These are phyloP conservation scores for Scleroderma bovista DNA, from an alignment of 768 basidiomycete species.

Conservation along the genomic window DNA sequence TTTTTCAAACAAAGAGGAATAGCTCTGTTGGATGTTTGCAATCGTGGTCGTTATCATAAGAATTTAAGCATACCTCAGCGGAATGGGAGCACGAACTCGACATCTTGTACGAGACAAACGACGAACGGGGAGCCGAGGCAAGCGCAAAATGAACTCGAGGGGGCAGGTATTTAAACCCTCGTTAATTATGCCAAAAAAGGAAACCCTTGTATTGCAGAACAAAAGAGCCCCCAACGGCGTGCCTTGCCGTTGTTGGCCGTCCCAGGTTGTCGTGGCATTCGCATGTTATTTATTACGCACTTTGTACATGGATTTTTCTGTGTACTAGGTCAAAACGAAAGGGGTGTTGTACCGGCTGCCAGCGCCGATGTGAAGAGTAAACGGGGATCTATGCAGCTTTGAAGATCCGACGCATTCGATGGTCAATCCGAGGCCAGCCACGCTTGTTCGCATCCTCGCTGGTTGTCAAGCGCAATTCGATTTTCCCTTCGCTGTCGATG, in stretches of 20 bases:
- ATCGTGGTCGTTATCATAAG: not conserved
- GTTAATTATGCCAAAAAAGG: slow-evolving; percentile 29
- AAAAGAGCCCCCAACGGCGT: slow-evolving; percentile 11
- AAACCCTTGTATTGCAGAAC: slow-evolving; percentile 25
- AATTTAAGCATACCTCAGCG: slow-evolving; percentile 20
- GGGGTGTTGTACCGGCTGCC: no score
- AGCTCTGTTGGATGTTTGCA: slow-evolving; percentile 20
- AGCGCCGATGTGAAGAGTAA: no score
- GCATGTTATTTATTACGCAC: no score
- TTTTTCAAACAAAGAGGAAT: slow-evolving; percentile 14
- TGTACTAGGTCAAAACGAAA: no score
- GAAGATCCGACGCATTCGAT: slow-evolving; percentile 27
- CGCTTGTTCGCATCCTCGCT: slow-evolving; percentile 7
- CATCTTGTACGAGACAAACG: slow-evolving; percentile 12
- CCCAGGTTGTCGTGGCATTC: no score
- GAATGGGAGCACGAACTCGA: slow-evolving; percentile 19
- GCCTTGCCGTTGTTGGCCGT: no score
- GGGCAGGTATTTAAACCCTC: no score
- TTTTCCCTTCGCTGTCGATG: slow-evolving; percentile 24
- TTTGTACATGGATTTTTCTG: no score
- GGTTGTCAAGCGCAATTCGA: slow-evolving; percentile 15
- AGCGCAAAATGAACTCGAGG: not conserved
- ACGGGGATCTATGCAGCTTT: slow-evolving; percentile 3
- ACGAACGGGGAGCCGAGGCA: slow-evolving; percentile 1
- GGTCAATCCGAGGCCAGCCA: slow-evolving; percentile 19